Base-by-base conservation (phyloP, 2,329 filamentous ascomycete genomes). In the Exophiala phaeomuriformis region DNA sequence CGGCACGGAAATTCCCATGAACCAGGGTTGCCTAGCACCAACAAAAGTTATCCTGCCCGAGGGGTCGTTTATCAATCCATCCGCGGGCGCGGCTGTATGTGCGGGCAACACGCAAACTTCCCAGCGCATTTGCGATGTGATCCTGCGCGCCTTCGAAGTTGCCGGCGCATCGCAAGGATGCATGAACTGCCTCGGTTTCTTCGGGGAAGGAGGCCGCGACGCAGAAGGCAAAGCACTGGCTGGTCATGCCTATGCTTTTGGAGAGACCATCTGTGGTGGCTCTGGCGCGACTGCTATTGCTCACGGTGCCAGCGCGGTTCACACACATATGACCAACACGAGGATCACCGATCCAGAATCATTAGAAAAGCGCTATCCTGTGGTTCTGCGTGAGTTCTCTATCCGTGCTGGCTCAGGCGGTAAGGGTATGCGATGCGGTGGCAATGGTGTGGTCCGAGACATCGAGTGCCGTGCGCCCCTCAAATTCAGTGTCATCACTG, bases 271-370 rank as follows among this genome's bases (percentile, higher is more conserved):
- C 58, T 84, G 85, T 0, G 39, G 39, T 28, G 39, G 32, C 10
- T 86, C 88, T 36, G 88, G 88, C 0, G 82, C 78, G 36, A 87
- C 86, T 30, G 87, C 86, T 0, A 86, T 75, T 8, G 90, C 86
- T 86, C 75, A 85, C 55, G 87, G 87, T 35, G 83, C 84, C 7
- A 81, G 75, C 48, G 86, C 85, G 9, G 85, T 90, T n/a, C 86
- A 91, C 66, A 85, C 81, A 1, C 86, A 91, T 70, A 90, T 90
- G 85, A 91, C 88, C 5, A 93, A 93, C 67, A 91, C 87, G 2
- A 79, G 86, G 9, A 91, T 90, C 65, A 90, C 87, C 0, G 88
- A 91, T 65, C 77, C 84, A 0, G 88, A 93, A 66, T 79, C 90
- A 4, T 86, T 91, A 60, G 87, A 91, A 71, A 76, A 84, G 30